These are phyloP conservation scores for Ophiosphaerella herpotricha DNA, from an alignment of 2,329 filamentous ascomycete species.

Conservation along the genomic window DNA sequence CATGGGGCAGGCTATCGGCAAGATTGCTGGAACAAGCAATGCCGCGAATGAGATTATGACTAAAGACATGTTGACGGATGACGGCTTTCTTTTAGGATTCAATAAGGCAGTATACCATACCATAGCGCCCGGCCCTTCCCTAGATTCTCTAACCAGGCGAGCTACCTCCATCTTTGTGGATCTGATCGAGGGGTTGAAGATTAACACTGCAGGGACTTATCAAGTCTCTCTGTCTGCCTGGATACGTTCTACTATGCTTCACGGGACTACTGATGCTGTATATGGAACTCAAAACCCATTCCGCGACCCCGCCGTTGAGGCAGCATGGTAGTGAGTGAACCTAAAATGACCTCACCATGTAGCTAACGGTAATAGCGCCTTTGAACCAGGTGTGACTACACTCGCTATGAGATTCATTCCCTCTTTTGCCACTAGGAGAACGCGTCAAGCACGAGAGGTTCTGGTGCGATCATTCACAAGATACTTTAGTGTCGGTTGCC, in stretches of 20 bases:
- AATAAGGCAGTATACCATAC: constrained; percentile 37
- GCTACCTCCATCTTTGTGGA: constrained; percentile 35
- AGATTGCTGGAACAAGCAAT: constrained; percentile 17
- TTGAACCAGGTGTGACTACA: constrained; percentile 19
- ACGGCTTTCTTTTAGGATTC: constrained; percentile 33
- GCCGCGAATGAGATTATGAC: constrained; percentile 37
- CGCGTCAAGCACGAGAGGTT: not conserved
- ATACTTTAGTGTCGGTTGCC: not conserved
- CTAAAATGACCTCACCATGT: not conserved
- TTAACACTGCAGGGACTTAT: constrained; percentile 27
- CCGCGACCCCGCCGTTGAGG: constrained; percentile 25
- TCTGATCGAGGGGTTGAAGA: constrained; percentile 29
- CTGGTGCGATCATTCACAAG: not conserved
- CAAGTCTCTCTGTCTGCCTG: constrained; percentile 8
- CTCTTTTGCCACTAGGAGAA: not conserved
- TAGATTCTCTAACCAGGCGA: constrained; percentile 29
- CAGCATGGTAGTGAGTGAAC: constrained; percentile 11
- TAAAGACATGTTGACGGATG: constrained; percentile 41
- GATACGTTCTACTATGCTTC: constrained; percentile 7
- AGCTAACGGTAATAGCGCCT: constrained; percentile 28
- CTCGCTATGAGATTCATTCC: not conserved
- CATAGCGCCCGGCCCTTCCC: constrained; percentile 33
- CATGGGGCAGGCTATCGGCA: not conserved
- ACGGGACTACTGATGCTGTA: constrained; percentile 42
- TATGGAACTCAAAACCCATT: constrained; percentile 50